phyloP scores from a whole-genome alignment of 805 yeast genomes.

The Nakazawaea anatomiae region DNA sequence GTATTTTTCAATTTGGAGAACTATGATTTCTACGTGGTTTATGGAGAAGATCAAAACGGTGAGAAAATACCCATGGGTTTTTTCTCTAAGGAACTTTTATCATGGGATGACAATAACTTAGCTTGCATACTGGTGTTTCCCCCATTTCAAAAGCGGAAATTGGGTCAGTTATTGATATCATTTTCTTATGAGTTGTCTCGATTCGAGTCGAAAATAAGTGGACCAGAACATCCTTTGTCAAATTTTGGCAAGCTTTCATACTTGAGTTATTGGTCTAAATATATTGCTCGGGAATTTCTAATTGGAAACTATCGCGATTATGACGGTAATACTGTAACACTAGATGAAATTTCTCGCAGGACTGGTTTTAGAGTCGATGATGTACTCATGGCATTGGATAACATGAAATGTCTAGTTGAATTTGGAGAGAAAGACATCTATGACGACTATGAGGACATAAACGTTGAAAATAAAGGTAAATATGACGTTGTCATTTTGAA shows the following conservation, averaged over 20 bases:
- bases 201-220: conserved; percentile 59
- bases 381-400: conserved; percentile 49
- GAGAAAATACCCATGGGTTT: conserved; percentile 71
- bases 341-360: conserved; percentile 42
- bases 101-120: conserved; percentile 77
- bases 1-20: conserved; percentile 74
- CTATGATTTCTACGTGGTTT: conserved; percentile 74
- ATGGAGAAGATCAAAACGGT: conserved; percentile 38
- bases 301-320: conserved; percentile 30
- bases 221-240: conserved; percentile 90
- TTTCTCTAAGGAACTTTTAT: conserved; percentile 79
- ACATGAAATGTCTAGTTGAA: conserved; percentile 40
- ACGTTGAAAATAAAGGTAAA: conserved; percentile 13
- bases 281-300: conserved; percentile 36
- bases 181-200: conserved; percentile 76
- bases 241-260: conserved; percentile 75
- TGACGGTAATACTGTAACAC: conserved; percentile 24
- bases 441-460: conserved; percentile 20
- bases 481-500: conserved; percentile 19
- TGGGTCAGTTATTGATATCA: conserved; percentile 78
- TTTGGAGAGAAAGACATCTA: conserved; percentile 19
- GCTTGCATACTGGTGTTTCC: conserved; percentile 93
- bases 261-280: conserved; percentile 66
- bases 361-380: conserved; percentile 67
- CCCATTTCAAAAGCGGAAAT: conserved; percentile 73